Conservation (phyloP, 768 basidiomycete genomes). For the Russula lepida region DNA sequence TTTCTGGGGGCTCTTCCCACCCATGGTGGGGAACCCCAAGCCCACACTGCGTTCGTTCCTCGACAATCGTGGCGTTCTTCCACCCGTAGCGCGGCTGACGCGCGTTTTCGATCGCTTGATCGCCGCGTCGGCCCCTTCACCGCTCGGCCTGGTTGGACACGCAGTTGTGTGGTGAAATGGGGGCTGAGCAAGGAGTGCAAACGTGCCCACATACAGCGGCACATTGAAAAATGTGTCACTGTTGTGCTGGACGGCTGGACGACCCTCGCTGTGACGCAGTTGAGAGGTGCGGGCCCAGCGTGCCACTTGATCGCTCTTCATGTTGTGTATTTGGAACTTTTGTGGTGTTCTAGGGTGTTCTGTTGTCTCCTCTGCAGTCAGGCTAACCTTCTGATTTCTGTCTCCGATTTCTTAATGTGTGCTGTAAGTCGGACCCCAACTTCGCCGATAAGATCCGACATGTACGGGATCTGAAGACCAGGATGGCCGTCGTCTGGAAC, state of each 20-base stretch:
- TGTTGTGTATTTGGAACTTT: conserved; percentile 27
- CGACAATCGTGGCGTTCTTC: conserved; percentile 79
- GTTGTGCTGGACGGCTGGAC: conserved; percentile 37
- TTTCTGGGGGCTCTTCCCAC: conserved; percentile 98
- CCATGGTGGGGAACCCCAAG: conserved; percentile 87
- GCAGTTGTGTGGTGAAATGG: conserved; percentile 91
- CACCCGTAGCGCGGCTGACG: conserved; percentile 63
- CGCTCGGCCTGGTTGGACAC: conserved; percentile 77
- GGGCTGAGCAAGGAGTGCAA: conserved; percentile 96
- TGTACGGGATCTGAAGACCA: conserved; percentile 75
- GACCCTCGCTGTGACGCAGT: conserved; percentile 68
- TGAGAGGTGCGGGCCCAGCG: conserved; percentile 43
- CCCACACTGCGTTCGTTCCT: conserved; percentile 73
- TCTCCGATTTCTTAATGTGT: conserved; percentile 23
- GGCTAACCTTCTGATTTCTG: conserved; percentile 55
- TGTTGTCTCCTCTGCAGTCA: conserved; percentile 29
- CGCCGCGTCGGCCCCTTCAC: conserved; percentile 69
- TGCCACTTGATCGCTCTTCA: conserved; percentile 55
- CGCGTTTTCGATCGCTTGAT: conserved; percentile 94
- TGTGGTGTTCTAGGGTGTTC: conserved; percentile 20
- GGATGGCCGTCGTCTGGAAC: conserved; percentile 79
- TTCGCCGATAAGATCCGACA: conserved; percentile 86
- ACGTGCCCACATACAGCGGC: conserved; percentile 26
- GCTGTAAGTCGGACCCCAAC: conserved; percentile 67
- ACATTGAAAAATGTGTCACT: conserved; percentile 33